These are phyloP conservation scores for Hericium rajendrae DNA, from an alignment of 768 basidiomycete species.

Conservation along the genomic window DNA sequence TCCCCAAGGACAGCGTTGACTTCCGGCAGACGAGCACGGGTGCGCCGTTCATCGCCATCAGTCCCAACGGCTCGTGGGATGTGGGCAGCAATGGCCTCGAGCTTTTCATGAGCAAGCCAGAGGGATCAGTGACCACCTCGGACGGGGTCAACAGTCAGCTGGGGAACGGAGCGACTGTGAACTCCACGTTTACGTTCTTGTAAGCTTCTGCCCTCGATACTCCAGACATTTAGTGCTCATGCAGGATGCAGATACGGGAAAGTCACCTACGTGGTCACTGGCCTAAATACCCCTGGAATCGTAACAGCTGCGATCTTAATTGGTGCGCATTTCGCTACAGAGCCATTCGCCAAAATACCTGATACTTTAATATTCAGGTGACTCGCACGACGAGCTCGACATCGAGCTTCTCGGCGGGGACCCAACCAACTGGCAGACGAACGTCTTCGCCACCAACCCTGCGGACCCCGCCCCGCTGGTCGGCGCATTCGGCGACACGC, in stretches of 20 bases:
- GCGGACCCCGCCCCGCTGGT: constrained; percentile 25
- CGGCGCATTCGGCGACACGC: constrained; percentile 26
- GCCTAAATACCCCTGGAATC: constrained; percentile 25
- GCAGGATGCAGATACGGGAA: constrained; percentile 23
- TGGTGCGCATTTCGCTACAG: constrained; percentile 15
- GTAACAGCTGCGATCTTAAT: constrained; percentile 34
- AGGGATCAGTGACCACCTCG: constrained; percentile 21
- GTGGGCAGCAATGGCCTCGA: constrained; percentile 20
- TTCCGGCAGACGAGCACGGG: neutral
- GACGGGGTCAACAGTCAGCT: constrained; percentile 27
- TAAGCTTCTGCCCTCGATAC: constrained; percentile 5
- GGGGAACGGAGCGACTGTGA: constrained; percentile 29
- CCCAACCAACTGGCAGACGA: constrained; percentile 30
- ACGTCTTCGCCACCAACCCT: constrained; percentile 27
- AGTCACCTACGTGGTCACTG: constrained; percentile 25
- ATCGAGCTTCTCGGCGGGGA: constrained; percentile 33
- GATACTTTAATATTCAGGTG: neutral
- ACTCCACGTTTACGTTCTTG: constrained; percentile 30
- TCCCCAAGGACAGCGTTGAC: constrained; percentile 13
- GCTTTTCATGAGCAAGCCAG: constrained; percentile 24
- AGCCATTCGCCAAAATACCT: neutral
- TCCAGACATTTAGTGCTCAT: neutral
- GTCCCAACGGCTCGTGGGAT: constrained; percentile 22
- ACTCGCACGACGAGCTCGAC: constrained; percentile 30
- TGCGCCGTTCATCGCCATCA: constrained; percentile 21